phyloP scores from a whole-genome alignment of 2,329 filamentous ascomycete genomes.

The Uncinocarpus reesii region DNA sequence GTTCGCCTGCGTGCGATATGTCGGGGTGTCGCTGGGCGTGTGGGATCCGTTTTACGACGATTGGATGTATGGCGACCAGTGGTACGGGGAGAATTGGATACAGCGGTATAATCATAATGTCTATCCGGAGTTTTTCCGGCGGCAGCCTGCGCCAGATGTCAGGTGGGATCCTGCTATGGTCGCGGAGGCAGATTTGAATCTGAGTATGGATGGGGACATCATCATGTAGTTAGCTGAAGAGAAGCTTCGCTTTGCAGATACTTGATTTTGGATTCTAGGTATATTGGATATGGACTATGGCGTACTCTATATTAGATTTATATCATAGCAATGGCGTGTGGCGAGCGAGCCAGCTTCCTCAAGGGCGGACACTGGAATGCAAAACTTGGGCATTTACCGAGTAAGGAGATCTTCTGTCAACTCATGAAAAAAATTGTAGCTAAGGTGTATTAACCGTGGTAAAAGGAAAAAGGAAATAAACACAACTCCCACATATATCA shows the following conservation, averaged over 20 bases:
- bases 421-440: too few species aligned
- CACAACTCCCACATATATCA: too few species aligned
- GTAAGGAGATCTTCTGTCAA: too few species aligned
- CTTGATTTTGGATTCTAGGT: background rate
- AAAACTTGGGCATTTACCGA: too few species aligned
- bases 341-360: too few species aligned
- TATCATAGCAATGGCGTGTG: too few species aligned
- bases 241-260: too few species aligned
- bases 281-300: too few species aligned
- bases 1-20: slow-evolving; percentile 7
- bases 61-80: slow-evolving; percentile 11
- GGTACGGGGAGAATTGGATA: slow-evolving; percentile 11
- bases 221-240: background rate
- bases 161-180: background rate
- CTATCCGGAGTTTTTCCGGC: slow-evolving; percentile 8
- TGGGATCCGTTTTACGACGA: slow-evolving; percentile 12
- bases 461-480: too few species aligned
- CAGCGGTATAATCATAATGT: slow-evolving; percentile 9
- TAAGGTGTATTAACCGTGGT: too few species aligned
- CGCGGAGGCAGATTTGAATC: background rate
- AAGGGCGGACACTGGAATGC: too few species aligned
- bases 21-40: slow-evolving; percentile 3
- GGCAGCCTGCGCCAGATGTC: background rate
- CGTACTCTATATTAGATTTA: too few species aligned
- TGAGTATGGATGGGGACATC: slow-evolving; percentile 8